Evolutionary conservation across 2,329 filamentous ascomycete species (phyloP).

Genomic region (Clarireedia hainanense): DNA sequence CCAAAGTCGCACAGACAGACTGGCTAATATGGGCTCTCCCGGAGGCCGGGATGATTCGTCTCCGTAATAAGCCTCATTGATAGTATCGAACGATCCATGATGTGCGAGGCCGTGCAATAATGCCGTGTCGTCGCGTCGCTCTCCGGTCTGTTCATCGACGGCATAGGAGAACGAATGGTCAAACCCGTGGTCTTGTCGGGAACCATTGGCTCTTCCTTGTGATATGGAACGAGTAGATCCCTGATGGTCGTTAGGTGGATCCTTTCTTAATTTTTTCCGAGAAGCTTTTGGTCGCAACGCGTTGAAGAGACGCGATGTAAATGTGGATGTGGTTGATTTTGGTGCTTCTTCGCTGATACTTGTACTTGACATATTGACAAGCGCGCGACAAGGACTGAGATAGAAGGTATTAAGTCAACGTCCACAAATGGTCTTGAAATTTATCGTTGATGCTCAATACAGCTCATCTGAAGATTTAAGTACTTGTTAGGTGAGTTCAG

Average conservation of each 20-base stretch:
- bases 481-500: too few species aligned
- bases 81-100: conserved; percentile 23
- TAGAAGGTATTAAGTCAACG: too few species aligned
- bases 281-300: conserved; percentile 6
- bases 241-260: neutral
- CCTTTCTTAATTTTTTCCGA: conserved; percentile 6
- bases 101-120: conserved; percentile 27
- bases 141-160: conserved; percentile 26
- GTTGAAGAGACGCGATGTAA: conserved; percentile 4
- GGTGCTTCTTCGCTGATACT: neutral
- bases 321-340: neutral
- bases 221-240: neutral
- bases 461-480: too few species aligned
- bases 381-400: too few species aligned
- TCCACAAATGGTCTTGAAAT: too few species aligned
- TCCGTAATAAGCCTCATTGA: conserved; percentile 10
- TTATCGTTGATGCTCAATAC: too few species aligned
- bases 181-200: neutral
- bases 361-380: neutral
- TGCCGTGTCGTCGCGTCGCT: conserved; percentile 27
- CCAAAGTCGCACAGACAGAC: conserved; percentile 40
- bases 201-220: neutral
- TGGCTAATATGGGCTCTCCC: conserved; percentile 37
- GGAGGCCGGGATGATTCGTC: conserved; percentile 17
- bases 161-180: neutral